Percentiles rank a stretch among this genome's conserved stretches.
Conservation (phyloP, 2,329 filamentous ascomycete genomes). For the Cercospora berteroae region DNA sequence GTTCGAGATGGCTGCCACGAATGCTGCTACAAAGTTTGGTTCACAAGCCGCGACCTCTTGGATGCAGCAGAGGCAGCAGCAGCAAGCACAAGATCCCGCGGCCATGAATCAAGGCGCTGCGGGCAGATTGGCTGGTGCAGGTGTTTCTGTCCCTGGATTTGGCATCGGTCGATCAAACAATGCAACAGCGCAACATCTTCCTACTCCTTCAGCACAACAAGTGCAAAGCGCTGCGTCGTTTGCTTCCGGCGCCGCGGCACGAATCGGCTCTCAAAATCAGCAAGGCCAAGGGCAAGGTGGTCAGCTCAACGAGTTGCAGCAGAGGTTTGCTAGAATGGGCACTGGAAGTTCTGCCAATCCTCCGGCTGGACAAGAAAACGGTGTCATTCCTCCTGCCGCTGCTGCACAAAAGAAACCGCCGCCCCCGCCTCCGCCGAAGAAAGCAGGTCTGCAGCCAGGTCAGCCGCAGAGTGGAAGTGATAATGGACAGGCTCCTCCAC, state of each 20-base stretch:
- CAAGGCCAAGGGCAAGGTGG: slow-evolving; percentile 26
- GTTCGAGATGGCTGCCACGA: slow-evolving; percentile 7
- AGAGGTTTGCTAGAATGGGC: slow-evolving; percentile 58
- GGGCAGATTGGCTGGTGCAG: slow-evolving; percentile 66
- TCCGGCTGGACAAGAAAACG: slow-evolving; percentile 29
- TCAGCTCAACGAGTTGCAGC: slow-evolving; percentile 66
- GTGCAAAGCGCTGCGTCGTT: slow-evolving; percentile 23
- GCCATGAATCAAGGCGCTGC: slow-evolving; percentile 60
- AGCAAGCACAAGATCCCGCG: slow-evolving; percentile 30
- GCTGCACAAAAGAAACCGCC: slow-evolving; percentile 53
- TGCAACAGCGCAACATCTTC: slow-evolving; percentile 15
- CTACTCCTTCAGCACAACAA: slow-evolving; percentile 32
- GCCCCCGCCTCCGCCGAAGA: slow-evolving; percentile 59
- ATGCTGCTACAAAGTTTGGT: slow-evolving; percentile 13
- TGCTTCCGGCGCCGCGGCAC: slow-evolving; percentile 14
- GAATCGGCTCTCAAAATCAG: slow-evolving; percentile 16
- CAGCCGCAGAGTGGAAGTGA: slow-evolving; percentile 22
- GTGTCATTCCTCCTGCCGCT: slow-evolving; percentile 25
- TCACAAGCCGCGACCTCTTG: slow-evolving; percentile 2
- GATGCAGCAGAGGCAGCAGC: slow-evolving; percentile 23
- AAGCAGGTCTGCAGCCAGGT: slow-evolving; percentile 47
- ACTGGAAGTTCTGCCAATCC: slow-evolving; percentile 33
- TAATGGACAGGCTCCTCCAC: slow-evolving; percentile 48
- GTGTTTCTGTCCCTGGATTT: slow-evolving; percentile 74
- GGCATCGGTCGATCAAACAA: slow-evolving; percentile 60